Percentiles rank a stretch among this genome's conserved stretches.
Evolutionary conservation across 306 rosid species (phyloP).

Genomic region (Acacia melanoxylon): DNA sequence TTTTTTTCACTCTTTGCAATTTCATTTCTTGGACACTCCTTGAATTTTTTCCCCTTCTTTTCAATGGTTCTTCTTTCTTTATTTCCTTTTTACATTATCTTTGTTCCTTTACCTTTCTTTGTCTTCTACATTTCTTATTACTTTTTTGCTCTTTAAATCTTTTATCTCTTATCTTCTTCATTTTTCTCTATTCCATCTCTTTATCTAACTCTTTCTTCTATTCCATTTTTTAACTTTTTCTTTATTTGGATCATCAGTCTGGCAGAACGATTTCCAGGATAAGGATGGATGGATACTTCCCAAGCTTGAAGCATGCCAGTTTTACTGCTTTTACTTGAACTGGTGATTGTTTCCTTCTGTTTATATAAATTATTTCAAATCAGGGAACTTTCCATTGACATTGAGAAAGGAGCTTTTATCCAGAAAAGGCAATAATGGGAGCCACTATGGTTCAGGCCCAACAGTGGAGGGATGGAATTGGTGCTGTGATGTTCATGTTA

Average conservation of each 20-base stretch:
- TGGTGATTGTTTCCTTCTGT: no score
- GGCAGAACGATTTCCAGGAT: no score
- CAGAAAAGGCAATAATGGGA: neutral
- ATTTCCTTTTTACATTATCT: neutral
- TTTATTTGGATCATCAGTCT: no score
- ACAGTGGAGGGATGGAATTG: neutral
- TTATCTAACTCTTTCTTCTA: neutral
- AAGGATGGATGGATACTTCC: no score
- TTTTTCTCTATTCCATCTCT: neutral
- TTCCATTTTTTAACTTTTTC: no score
- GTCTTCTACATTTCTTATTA: neutral
- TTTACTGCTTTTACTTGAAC: no score
- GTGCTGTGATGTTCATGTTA: neutral
- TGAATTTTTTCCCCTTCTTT: no score
- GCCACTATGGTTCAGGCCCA: neutral
- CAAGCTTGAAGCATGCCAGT: no score
- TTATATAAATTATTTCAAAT: no score
- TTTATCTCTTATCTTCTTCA: neutral
- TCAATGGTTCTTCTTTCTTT: neutral
- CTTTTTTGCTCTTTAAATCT: no score
- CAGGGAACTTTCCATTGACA: neutral
- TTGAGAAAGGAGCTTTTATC: neutral
- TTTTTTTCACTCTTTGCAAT: no score
- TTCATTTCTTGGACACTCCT: no score
- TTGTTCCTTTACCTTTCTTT: neutral